A percentile compares a stretch with the other conserved stretches of the same genome.
phyloP scores from a whole-genome alignment of 371 early-diverging fungal species.

The Rhizopus stolonifer region DNA sequence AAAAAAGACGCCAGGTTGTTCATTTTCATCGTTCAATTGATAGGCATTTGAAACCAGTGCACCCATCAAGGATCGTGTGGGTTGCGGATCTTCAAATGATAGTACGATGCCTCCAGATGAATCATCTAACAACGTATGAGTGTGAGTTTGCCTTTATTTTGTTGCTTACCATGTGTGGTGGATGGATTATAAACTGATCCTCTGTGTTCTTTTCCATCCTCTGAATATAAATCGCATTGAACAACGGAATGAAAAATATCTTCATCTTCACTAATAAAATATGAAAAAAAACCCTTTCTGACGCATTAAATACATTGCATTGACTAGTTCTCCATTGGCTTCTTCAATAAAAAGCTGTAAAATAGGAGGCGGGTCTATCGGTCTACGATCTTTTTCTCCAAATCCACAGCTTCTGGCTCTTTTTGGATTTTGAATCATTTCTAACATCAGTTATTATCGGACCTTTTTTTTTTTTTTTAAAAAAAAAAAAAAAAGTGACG shows the following conservation, averaged over 20 bases:
- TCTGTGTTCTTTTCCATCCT: constrained; percentile 22
- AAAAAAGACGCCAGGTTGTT: constrained; percentile 55
- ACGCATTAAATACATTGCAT: constrained; percentile 27
- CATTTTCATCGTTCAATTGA: constrained; percentile 45
- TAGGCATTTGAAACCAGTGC: constrained; percentile 53
- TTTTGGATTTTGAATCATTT: constrained; percentile 57
- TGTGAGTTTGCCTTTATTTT: neutral
- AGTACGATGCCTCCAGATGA: constrained; percentile 16
- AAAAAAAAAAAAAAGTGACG: neutral
- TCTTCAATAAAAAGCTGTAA: constrained; percentile 34
- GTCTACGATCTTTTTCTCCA: constrained; percentile 37
- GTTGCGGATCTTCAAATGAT: constrained; percentile 28
- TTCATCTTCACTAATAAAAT: constrained; percentile 16
- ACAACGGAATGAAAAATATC: constrained; percentile 26
- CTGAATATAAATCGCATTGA: constrained; percentile 31
- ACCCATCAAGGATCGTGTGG: constrained; percentile 58
- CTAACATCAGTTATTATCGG: constrained; percentile 5
- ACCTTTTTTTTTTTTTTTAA: neutral
- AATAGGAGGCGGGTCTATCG: constrained; percentile 38
- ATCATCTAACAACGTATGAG: neutral
- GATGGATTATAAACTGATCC: constrained; percentile 36
- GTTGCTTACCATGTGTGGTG: constrained; percentile 11
- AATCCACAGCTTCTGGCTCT: constrained; percentile 63
- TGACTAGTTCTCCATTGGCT: constrained; percentile 27
- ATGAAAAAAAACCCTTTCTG: neutral